Base-by-base conservation (phyloP, 805 yeast genomes). In the Candida endomychidarum region DNA sequence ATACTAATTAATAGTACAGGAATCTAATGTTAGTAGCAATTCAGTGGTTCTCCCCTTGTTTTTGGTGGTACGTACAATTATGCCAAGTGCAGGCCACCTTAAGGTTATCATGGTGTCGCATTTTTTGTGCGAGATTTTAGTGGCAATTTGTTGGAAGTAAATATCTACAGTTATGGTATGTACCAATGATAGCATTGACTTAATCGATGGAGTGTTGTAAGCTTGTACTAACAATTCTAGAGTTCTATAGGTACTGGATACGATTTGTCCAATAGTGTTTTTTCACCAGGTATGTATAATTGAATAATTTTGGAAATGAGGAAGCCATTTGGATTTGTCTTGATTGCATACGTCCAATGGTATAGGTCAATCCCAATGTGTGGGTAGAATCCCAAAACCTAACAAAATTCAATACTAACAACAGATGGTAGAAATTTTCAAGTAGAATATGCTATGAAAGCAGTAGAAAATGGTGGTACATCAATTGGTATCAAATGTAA, bases 401-500 rank as follows among this genome's bases (percentile, higher is more conserved):
- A n/a, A n/a, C n/a, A n/a, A n/a, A n/a, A n/a, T n/a, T n/a, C n/a
- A n/a, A n/a, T 58, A 75, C 77, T 57, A 68, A 74, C 65, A 60
- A 70, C 28, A 46, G 96, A 88, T 61, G 96, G 96, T 28, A 78
- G 96, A 70, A 87, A 86, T 63, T 93, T 93, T 71, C 99, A 93
- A 65, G 99, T 93, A 14, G 99, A 93, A 64, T 93, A 93, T 57
- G 99, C 99, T 22, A 76, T 85, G 55, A 93, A 93, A 60, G 99
- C 99, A 2, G 98, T 91, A 2, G 99, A 93, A 64, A 90, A 89
- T 56, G 96, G 96, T 36, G 95, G 96, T 8, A 93, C 99, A 0
- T 82, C 97, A 15, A 74, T 93, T 53, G 99, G 97, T 28, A 83
- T 93, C 60, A 86, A 86, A 60, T 88, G 86, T 67, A 78, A 78